A percentile compares a stretch with the other conserved stretches of the same genome.
Conservation (phyloP, 306 rosid genomes). For the Geum urbanum region DNA sequence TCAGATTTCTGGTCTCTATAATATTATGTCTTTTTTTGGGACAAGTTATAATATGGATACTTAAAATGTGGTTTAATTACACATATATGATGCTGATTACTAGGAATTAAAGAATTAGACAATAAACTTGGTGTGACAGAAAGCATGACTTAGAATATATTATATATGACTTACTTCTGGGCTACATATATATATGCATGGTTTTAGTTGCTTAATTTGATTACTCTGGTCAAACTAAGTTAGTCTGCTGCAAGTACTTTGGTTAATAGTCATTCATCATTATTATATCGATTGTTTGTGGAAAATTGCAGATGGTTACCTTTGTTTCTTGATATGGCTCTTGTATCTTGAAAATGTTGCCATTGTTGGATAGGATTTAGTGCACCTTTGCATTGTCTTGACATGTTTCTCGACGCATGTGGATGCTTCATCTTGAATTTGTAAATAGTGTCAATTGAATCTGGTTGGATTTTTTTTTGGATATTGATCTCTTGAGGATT, state of each 20-base stretch:
- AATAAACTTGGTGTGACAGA: slow-evolving; percentile 7
- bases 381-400: too few relatives aligned
- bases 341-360: too few relatives aligned
- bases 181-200: neutral
- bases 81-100: slow-evolving; percentile 3
- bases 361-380: too few relatives aligned
- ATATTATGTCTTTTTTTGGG: neutral
- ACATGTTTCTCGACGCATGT: too few relatives aligned
- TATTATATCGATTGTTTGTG: neutral
- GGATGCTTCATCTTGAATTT: too few relatives aligned
- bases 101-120: neutral
- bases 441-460: too few relatives aligned
- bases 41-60: too few relatives aligned
- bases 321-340: too few relatives aligned
- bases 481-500: too few relatives aligned
- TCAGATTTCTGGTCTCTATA: neutral
- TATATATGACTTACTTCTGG: neutral
- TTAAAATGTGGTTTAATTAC: neutral
- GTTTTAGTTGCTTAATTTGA: neutral
- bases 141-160: neutral
- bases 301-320: too few relatives aligned
- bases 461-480: too few relatives aligned
- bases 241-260: neutral
- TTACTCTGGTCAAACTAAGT: neutral
- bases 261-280: neutral